These are phyloP conservation scores for Clonostachys chloroleuca DNA, from an alignment of 2,329 filamentous ascomycete genomes.

Conservation along the genomic window DNA sequence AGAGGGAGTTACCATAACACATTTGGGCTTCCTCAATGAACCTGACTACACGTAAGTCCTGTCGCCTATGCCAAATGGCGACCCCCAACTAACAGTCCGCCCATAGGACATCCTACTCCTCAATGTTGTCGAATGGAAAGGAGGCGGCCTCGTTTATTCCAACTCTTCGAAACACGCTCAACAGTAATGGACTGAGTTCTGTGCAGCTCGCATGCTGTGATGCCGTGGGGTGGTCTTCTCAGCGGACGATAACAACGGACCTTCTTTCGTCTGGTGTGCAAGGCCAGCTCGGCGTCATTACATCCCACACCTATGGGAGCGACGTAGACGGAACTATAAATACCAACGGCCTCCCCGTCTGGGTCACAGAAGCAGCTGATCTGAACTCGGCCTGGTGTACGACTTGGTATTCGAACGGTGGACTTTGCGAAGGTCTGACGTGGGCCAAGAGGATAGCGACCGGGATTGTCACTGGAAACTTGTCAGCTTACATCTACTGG, in stretches of 20 bases:
- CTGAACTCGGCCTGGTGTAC: slow-evolving; percentile 11
- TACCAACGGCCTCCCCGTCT: slow-evolving; percentile 34
- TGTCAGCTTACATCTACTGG: slow-evolving; percentile 52
- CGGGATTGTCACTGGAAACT: slow-evolving; percentile 39
- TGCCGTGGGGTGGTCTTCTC: slow-evolving; percentile 30
- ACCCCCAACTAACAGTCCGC: too few relatives aligned
- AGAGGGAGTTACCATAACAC: slow-evolving; percentile 35
- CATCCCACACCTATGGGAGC: slow-evolving; percentile 32
- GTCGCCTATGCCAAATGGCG: too few relatives aligned
- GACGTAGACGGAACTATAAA: slow-evolving; percentile 28
- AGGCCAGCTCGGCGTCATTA: slow-evolving; percentile 24
- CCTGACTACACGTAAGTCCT: slow-evolving; percentile 2
- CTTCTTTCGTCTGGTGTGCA: slow-evolving; percentile 25
- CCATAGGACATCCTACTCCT: slow-evolving; percentile 22
- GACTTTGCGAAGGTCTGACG: slow-evolving; percentile 44
- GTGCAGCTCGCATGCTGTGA: slow-evolving; percentile 29
- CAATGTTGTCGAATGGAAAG: slow-evolving; percentile 22
- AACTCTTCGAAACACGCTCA: slow-evolving; percentile 32
- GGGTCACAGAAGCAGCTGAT: slow-evolving; percentile 39
- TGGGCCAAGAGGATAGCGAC: slow-evolving; percentile 51
- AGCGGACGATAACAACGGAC: slow-evolving; percentile 24
- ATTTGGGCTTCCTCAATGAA: slow-evolving; percentile 43
- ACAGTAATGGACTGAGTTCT: slow-evolving; percentile 3
- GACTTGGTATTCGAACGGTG: slow-evolving; percentile 40
- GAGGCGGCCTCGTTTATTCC: slow-evolving; percentile 44